Base-by-base conservation (phyloP, 2,329 filamentous ascomycete species). In the Aspergillus sp. region DNA sequence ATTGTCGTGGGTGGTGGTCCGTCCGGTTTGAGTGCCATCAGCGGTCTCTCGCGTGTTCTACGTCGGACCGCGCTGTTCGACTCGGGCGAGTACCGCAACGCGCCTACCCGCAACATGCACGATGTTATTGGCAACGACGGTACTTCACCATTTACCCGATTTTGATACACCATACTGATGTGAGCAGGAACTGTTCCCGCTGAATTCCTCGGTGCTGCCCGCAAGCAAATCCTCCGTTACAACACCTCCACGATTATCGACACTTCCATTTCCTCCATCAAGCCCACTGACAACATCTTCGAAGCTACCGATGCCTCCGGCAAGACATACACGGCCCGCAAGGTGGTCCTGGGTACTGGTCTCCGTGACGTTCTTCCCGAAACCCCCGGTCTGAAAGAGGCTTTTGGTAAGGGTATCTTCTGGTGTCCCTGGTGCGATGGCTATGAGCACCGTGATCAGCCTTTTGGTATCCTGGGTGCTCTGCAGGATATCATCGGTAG, bases 391-490 rank as follows among this genome's bases (percentile, higher is more conserved):
- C 46, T 83, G 0, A 27, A 53, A 6, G 75, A 81, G 47, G 76
- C 74, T 56, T 84, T 77, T 74, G 80, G 78, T 43, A 71, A 77
- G 49, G 81, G 81, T 5, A 75, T 83, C 45, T 83, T 68, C 65
- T 83, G 80, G 79, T 84, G 81, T 47, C 79, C 80, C 0, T 84
- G 81, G 81, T 84, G 81, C 52, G 81, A 84, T 57, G 81, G 81
- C 10, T 71, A 77, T 53, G 81, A 84, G 63, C 79, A 83, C 59
- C 76, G 74, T 0, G 78, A 82, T 57, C 79, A 83, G 51, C 49
- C 72, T 0, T 69, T 84, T 1, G 80, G 80, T 1, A 68, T 84
- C 30, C 60, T 84, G 0, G 74, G 70, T 1, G 52, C 66, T 1
- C 60, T 82, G 0, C 55, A 67, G 1, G 66, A 75, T 23, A 65